phyloP scores from a whole-genome alignment of 768 basidiomycete species.

The Mycena pura region DNA sequence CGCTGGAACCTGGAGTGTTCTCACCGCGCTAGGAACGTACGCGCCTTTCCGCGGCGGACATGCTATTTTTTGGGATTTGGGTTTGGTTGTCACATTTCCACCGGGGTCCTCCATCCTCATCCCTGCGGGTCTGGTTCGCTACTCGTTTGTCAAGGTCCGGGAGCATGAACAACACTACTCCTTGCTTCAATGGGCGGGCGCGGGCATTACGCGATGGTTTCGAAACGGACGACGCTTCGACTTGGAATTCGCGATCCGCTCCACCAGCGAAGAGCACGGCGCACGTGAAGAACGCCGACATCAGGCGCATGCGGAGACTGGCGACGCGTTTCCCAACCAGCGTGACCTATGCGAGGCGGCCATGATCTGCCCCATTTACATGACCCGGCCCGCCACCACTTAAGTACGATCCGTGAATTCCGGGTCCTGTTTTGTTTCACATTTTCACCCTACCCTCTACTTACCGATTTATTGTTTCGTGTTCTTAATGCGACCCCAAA shows the following conservation, averaged over 20 bases:
- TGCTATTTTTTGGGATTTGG: neutral
- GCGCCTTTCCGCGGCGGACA: neutral
- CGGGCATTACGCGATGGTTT: neutral
- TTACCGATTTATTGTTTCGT: too few species aligned
- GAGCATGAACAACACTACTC: neutral
- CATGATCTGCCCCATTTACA: too few species aligned
- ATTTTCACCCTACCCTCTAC: too few species aligned
- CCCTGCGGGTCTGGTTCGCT: neutral
- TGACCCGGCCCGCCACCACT: too few species aligned
- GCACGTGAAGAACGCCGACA: neutral
- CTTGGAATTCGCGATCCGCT: neutral
- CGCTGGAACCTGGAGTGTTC: neutral
- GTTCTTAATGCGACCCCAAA: too few species aligned
- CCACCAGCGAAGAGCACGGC: neutral
- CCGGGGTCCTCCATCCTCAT: neutral
- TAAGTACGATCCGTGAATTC: too few species aligned
- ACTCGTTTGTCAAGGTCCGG: constrained; percentile 1
- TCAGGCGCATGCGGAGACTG: neutral
- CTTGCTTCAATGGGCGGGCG: neutral
- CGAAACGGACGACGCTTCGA: neutral
- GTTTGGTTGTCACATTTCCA: neutral
- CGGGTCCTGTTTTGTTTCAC: too few species aligned
- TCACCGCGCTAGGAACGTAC: neutral
- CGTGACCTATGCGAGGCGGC: neutral
- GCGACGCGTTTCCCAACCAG: neutral